Evolutionary conservation across 345 rosid genomes (phyloP).

Genomic region (Arabis hirsuta): DNA sequence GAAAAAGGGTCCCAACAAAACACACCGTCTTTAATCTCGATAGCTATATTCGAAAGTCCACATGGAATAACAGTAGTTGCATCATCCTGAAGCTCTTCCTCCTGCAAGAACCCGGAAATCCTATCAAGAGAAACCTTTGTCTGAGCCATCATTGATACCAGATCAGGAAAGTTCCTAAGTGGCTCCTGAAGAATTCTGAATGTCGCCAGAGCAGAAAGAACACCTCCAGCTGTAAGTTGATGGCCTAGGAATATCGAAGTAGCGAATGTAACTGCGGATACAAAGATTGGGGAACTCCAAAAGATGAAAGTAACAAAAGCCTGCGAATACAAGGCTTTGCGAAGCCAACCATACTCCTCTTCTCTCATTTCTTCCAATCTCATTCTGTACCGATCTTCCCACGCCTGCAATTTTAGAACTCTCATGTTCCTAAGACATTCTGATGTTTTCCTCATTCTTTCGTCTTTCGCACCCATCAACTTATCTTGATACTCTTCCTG

Average conservation of each 20-base stretch:
- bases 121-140: conserved; percentile 99
- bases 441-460: conserved; percentile 99
- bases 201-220: conserved; percentile 98
- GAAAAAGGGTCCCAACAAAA: conserved; percentile 88
- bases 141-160: conserved; percentile 99
- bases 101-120: conserved; percentile 93
- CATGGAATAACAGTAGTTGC: conserved; percentile 83
- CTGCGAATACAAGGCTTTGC: conserved; percentile 95
- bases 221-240: conserved; percentile 96
- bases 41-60: conserved; percentile 65
- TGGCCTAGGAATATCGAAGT: conserved; percentile 85
- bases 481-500: conserved; percentile 98
- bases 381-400: conserved; percentile 92
- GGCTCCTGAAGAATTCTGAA: conserved; percentile 99
- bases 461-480: conserved; percentile 97
- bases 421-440: conserved; percentile 99
- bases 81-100: conserved; percentile 95
- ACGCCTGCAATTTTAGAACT: conserved; percentile 95
- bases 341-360: conserved; percentile 92
- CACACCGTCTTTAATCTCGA: conserved; percentile 81
- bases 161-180: conserved; percentile 96
- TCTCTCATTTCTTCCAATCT: conserved; percentile 87
- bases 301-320: conserved; percentile 95
- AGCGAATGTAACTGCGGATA: conserved; percentile 89
- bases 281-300: conserved; percentile 99